phyloP scores from a whole-genome alignment of 2,329 filamentous ascomycete species.

The Geosmithia morbida region DNA sequence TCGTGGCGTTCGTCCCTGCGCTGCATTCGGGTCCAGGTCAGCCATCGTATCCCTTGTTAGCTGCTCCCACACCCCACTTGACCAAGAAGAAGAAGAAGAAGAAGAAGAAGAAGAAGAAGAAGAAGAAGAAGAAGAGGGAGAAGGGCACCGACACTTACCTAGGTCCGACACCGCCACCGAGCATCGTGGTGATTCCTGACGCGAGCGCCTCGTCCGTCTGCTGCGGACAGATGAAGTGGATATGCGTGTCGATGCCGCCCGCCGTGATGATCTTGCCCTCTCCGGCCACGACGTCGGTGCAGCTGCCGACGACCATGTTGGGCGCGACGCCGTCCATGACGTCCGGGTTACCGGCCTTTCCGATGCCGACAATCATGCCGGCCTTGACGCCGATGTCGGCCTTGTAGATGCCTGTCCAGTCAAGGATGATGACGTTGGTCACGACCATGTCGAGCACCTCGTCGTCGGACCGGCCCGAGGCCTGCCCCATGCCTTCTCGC shows the following conservation, averaged over 20 bases:
- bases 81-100: too few relatives aligned
- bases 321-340: conserved; percentile 79
- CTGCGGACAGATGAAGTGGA: conserved; percentile 92
- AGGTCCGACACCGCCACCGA: conserved; percentile 87
- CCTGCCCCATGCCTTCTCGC: conserved; percentile 91
- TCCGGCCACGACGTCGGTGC: conserved; percentile 82
- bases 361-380: conserved; percentile 74
- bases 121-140: too few relatives aligned
- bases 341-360: conserved; percentile 94
- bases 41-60: neutral
- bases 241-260: conserved; percentile 79
- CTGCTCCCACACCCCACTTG: too few relatives aligned
- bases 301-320: conserved; percentile 69
- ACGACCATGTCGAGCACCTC: conserved; percentile 75
- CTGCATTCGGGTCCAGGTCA: conserved; percentile 21
- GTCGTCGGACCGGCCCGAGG: conserved; percentile 56
- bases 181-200: conserved; percentile 77
- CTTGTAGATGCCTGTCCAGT: conserved; percentile 90
- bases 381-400: conserved; percentile 90
- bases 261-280: conserved; percentile 86
- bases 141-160: conserved; percentile 42
- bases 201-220: conserved; percentile 74
- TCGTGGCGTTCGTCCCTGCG: conserved; percentile 82
- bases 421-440: conserved; percentile 78
- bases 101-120: too few relatives aligned